Conservation (phyloP, 768 basidiomycete genomes). For the Amanita rimosa region DNA sequence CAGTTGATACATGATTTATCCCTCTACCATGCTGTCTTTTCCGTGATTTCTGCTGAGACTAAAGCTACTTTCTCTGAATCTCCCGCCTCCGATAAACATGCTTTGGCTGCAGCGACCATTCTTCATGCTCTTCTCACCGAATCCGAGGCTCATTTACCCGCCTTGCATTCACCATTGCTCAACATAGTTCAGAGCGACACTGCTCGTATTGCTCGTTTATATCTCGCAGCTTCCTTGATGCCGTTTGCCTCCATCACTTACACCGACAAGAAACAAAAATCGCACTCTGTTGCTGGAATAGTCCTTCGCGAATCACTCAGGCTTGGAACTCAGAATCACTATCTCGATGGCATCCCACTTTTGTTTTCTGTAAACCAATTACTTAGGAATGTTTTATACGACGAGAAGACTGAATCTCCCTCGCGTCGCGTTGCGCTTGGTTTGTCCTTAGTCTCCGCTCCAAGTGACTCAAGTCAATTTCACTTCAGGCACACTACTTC, state of each 20-base stretch:
- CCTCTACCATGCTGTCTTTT: slow-evolving; percentile 60
- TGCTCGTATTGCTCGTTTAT: slow-evolving; percentile 49
- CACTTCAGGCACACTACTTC: slow-evolving; percentile 49
- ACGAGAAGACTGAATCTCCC: slow-evolving; percentile 22
- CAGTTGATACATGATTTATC: slow-evolving; percentile 63
- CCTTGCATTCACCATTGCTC: slow-evolving; percentile 37
- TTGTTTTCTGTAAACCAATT: slow-evolving; percentile 46
- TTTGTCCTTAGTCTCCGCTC: slow-evolving; percentile 15
- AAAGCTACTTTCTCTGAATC: slow-evolving; percentile 31
- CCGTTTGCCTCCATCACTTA: slow-evolving; percentile 57
- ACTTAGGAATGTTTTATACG: slow-evolving; percentile 24
- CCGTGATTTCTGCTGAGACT: slow-evolving; percentile 34
- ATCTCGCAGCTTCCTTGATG: slow-evolving; percentile 64
- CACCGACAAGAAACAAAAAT: slow-evolving; percentile 52
- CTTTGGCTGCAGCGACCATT: slow-evolving; percentile 46
- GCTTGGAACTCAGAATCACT: slow-evolving; percentile 68
- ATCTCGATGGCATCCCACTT: slow-evolving; percentile 61
- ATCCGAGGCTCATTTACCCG: slow-evolving; percentile 20
- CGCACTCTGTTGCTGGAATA: slow-evolving; percentile 46
- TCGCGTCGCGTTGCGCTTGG: slow-evolving; percentile 52
- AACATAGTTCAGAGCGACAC: slow-evolving; percentile 24
- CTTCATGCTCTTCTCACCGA: slow-evolving; percentile 36
- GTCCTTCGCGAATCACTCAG: slow-evolving; percentile 80
- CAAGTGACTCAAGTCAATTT: background rate
- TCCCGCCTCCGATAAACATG: slow-evolving; percentile 25